phyloP scores from a whole-genome alignment of 495 filamentous ascomycete species.

The Penicillium verhagenii region DNA sequence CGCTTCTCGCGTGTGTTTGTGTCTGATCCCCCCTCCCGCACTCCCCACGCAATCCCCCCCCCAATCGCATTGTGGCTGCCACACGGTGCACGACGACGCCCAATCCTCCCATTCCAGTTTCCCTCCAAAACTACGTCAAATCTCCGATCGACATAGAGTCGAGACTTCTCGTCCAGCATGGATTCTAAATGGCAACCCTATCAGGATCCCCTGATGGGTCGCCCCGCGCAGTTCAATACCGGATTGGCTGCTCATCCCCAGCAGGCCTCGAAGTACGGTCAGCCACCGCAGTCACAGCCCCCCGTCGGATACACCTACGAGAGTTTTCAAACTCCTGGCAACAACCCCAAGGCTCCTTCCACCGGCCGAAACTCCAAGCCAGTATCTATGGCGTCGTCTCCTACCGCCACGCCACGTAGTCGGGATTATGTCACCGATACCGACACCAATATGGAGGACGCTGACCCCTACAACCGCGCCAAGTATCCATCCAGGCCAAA shows the following conservation, averaged over 20 bases:
- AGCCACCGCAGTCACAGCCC: slow-evolving; percentile 55
- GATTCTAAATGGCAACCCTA: slow-evolving; percentile 55
- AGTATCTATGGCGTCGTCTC: slow-evolving; percentile 60
- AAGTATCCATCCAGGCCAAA: slow-evolving; percentile 74
- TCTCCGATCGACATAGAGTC: neutral
- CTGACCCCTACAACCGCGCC: slow-evolving; percentile 75
- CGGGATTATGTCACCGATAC: slow-evolving; percentile 69
- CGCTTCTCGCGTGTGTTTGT: slow-evolving; percentile 30
- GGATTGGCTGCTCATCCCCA: slow-evolving; percentile 41
- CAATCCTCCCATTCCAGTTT: slow-evolving; percentile 9
- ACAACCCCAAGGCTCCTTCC: slow-evolving; percentile 44
- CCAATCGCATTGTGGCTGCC: slow-evolving; percentile 33
- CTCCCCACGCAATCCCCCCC: slow-evolving; percentile 17
- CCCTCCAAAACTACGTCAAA: neutral
- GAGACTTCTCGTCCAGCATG: slow-evolving; percentile 29
- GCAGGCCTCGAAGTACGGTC: slow-evolving; percentile 45
- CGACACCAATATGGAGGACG: slow-evolving; percentile 91
- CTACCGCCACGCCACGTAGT: slow-evolving; percentile 61
- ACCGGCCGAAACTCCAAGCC: slow-evolving; percentile 54
- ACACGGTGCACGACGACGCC: slow-evolving; percentile 21
- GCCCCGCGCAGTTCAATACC: slow-evolving; percentile 43
- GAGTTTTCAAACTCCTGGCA: slow-evolving; percentile 57
- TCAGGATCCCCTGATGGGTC: slow-evolving; percentile 46
- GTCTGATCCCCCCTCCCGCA: slow-evolving; percentile 28
- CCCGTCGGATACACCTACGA: slow-evolving; percentile 73